Evolutionary conservation across 2,329 filamentous ascomycete species (phyloP).

Genomic region (Onygenales sp.): DNA sequence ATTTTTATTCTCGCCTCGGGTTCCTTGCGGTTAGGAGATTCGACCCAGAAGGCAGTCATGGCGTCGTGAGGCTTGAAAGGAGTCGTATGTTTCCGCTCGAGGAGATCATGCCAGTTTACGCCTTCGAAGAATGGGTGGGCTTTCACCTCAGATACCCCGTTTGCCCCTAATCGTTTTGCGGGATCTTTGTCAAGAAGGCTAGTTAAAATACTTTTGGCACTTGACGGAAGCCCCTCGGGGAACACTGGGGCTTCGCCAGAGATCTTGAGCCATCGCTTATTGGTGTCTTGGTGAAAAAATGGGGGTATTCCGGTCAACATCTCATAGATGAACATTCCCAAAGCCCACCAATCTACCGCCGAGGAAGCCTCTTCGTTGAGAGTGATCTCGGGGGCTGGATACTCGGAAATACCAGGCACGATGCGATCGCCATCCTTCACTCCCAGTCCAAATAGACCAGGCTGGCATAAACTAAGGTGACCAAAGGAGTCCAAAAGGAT

Average conservation of each 20-base stretch:
- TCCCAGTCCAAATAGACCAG: conserved; percentile 9
- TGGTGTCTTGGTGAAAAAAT: conserved; percentile 3
- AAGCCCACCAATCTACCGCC: conserved; percentile 10
- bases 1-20: conserved; percentile 2
- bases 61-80: conserved; percentile 5
- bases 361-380: conserved; percentile 3
- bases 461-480: conserved; percentile 11
- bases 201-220: conserved; percentile 4
- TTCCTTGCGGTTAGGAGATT: not conserved
- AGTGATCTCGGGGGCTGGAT: conserved; percentile 11
- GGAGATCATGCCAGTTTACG: conserved; percentile 4
- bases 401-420: conserved; percentile 7
- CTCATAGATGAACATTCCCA: conserved; percentile 11
- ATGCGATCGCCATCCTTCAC: conserved; percentile 6
- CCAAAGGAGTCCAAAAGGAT: conserved; percentile 12
- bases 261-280: not conserved
- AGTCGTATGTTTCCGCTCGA: conserved; percentile 4
- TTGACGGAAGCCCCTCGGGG: conserved; percentile 1
- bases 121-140: conserved; percentile 6
- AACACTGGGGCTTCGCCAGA: not conserved
- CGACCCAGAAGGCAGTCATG: conserved; percentile 2
- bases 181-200: conserved; percentile 4
- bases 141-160: conserved; percentile 5
- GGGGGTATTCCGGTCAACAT: conserved; percentile 8
- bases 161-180: conserved; percentile 4